Base-by-base conservation (phyloP, 2,329 filamentous ascomycete genomes). In the Colletotrichum sublineola region DNA sequence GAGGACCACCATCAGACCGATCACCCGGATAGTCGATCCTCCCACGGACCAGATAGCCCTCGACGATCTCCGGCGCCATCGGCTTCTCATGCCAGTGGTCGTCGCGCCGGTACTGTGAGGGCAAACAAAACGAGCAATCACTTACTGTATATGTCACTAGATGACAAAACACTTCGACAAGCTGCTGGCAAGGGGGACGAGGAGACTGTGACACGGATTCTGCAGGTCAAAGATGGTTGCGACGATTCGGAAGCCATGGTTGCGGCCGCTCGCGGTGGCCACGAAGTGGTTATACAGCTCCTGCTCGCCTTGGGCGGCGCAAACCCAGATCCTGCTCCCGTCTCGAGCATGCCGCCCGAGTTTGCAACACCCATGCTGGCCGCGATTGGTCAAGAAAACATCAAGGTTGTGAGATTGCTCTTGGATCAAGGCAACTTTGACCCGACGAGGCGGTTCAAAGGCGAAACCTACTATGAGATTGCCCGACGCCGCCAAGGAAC, bases 351-450 rank as follows among this genome's bases (percentile, higher is more conserved):
- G 71, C 85, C 87, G 38, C 83, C 87, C 53, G 95, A 96, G 69
- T 92, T 93, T 77, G 93, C 95, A 63, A 98, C 96, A 1, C 96
- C 96, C 1, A 97, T 99, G 86, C 88, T 98, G 48, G 95, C 95
- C 71, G 95, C 96, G 1, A 98, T 99, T 75, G 96, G 96, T 20
- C 93, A 96, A 76, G 90, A 91, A 74, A 96, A 97, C 77, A 88
- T 96, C 62, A 93, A 94, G 75, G 94, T 98, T 69, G 90, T 99
- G 56, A 89, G 93, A 69, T 84, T 97, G 14, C 87, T 98, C 9
- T 85, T 97, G 8, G 91, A 91, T 72, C 94, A 96, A 77, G 88
- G 89, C 60, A 84, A 84, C 20, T 98, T 98, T 79, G 92, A 99
- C 77, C 95, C 96, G 0, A 94, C 94, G 0, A 90, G 92, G 69